These are phyloP conservation scores for Myrmaecium sp. DNA, from an alignment of 2,329 filamentous ascomycete genomes.

Conservation along the genomic window DNA sequence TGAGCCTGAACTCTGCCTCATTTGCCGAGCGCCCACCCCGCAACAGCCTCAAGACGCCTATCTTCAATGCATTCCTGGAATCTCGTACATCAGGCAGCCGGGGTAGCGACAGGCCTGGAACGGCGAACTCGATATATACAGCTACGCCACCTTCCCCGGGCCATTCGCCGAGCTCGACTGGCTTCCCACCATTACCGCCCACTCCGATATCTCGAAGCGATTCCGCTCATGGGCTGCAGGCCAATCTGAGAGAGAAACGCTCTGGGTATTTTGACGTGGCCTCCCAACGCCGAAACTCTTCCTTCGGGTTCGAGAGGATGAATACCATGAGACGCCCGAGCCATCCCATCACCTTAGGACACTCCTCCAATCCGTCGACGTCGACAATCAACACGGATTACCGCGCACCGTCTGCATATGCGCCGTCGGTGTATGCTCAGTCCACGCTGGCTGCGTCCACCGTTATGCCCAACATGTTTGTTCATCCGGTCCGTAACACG, in stretches of 20 bases:
- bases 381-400: slow-evolving; percentile 38
- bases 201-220: slow-evolving; percentile 80
- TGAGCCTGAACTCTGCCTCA: slow-evolving; percentile 72
- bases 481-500: slow-evolving; percentile 63
- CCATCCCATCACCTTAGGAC: slow-evolving; percentile 56
- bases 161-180: slow-evolving; percentile 59
- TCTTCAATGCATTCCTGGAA: slow-evolving; percentile 85
- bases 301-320: slow-evolving; percentile 64
- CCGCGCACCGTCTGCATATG: slow-evolving; percentile 41
- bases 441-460: slow-evolving; percentile 76
- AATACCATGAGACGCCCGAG: slow-evolving; percentile 45
- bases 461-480: slow-evolving; percentile 69
- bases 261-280: slow-evolving; percentile 77
- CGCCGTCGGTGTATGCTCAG: slow-evolving; percentile 68
- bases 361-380: slow-evolving; percentile 47
- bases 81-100: slow-evolving; percentile 48
- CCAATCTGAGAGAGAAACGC: slow-evolving; percentile 80
- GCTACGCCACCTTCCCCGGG: slow-evolving; percentile 37
- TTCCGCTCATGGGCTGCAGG: slow-evolving; percentile 73
- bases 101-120: slow-evolving; percentile 52
- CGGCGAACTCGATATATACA: slow-evolving; percentile 18
- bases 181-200: slow-evolving; percentile 60
- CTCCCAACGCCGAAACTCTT: slow-evolving; percentile 84
- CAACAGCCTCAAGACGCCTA: slow-evolving; percentile 21
- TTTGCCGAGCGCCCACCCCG: slow-evolving; percentile 42